Percentiles rank a stretch among this genome's conserved stretches.
phyloP scores from a whole-genome alignment of 345 rosid species.

The Heritiera fomes region DNA sequence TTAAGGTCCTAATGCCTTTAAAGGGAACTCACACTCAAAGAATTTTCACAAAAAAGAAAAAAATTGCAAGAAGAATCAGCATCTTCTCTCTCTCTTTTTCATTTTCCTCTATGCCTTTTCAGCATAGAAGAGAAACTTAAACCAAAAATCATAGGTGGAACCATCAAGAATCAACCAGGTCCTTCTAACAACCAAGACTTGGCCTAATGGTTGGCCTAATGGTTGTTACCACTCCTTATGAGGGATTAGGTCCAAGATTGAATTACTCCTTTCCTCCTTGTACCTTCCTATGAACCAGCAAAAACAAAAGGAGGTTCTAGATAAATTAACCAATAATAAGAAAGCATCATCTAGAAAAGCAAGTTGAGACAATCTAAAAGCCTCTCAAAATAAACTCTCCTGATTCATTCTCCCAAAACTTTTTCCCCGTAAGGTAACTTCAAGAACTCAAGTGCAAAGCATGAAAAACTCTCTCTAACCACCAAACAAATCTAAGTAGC shows the following conservation, averaged over 20 bases:
- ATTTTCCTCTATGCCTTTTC: neutral
- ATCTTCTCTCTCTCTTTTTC: neutral
- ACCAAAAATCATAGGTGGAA: neutral
- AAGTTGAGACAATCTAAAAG: neutral
- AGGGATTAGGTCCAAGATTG: no score
- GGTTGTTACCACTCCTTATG: no score
- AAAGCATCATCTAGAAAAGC: neutral
- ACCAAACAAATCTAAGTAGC: neutral
- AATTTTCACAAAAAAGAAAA: neutral
- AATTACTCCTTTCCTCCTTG: no score
- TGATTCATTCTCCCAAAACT: neutral
- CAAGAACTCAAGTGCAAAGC: neutral
- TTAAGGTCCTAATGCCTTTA: neutral
- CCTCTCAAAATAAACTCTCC: neutral
- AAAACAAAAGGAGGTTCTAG: neutral
- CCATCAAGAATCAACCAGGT: neutral
- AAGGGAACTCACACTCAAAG: neutral
- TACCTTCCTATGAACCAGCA: no score
- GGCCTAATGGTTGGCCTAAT: no score
- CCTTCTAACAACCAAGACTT: neutral
- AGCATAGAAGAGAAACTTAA: neutral
- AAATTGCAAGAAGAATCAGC: neutral
- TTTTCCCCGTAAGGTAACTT: neutral
- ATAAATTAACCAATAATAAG: neutral
- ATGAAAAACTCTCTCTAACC: neutral